Evolutionary conservation across 305 asterid genomes (phyloP), one percentile per base, ranked within the genome.

Genomic region (Andrographis paniculata): DNA sequence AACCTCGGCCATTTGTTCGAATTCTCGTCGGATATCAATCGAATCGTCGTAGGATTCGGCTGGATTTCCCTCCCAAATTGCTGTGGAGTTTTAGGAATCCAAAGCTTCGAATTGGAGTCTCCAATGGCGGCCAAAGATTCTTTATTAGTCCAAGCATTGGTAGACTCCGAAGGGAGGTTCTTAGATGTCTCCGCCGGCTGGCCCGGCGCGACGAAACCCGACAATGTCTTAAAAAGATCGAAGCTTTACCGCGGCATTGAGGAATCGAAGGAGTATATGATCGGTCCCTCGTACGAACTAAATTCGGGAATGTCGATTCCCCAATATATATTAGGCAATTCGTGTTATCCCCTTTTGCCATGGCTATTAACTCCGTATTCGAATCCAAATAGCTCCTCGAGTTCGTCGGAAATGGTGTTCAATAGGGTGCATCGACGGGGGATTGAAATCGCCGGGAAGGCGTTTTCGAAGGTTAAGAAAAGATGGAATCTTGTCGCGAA

Each of bases 111-210:
- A 51, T 30, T 81, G 55, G 83, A 70, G 14, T 63, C 68, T 21
- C 59, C 59, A 50, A 47, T 49, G 44, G 30, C 49, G 17, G 73
- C 64, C 48, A 59, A 68, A 20, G 79, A 63, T 40, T 70, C 59
- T 48, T 68, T 79, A 68, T 48, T 67, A 21, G 95, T 86, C 71
- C 95, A 88, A 51, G 97, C 87, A 52, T 69, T 88, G 65, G 94
- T 88, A 41, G 97, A 84, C 51, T 84, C 95, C 12, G 94, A 88
- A 75, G 94, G 95, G 40, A 79, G 97, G 65, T 88, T 88, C 62
- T 66, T 84, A 59, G 97, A 88, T 58, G 91, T 88, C 20, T 84
- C 95, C 15, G 89, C 91, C 23, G 95, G 93, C 1, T 87, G 97
- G 95, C 97, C 95, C 0, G 71, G 79, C 59, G 42, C 50, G 12